These are phyloP conservation scores for Marchantia paleacea DNA, from an alignment of 225 moss, liverwort and hornwort genomes.

Conservation along the genomic window DNA sequence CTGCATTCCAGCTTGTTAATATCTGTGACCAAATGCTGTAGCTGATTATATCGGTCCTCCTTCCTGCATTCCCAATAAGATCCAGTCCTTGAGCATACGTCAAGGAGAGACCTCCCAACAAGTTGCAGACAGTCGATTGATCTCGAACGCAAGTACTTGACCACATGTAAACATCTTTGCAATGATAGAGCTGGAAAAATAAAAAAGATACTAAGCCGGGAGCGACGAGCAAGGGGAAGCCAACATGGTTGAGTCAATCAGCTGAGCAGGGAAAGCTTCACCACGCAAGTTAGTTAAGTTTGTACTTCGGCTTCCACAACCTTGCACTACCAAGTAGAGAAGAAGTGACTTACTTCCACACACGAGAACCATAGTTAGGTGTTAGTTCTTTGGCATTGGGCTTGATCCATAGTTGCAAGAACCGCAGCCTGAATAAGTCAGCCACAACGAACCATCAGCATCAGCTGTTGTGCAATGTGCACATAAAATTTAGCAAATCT, in stretches of 20 bases:
- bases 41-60: conserved; percentile 65
- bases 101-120: background rate
- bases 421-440: conserved; percentile 56
- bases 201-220: no score
- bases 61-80: conserved; percentile 41
- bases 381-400: conserved; percentile 57
- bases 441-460: conserved; percentile 3
- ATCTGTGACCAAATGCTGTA: conserved; percentile 75
- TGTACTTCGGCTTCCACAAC: no score
- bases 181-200: no score
- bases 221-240: no score
- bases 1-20: conserved; percentile 51
- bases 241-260: background rate
- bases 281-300: background rate
- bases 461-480: no score
- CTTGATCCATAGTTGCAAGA: conserved; percentile 91
- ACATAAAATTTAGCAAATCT: background rate
- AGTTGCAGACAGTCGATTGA: no score
- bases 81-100: background rate
- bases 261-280: background rate
- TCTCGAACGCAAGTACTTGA: no score
- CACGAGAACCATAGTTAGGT: conserved; percentile 89
- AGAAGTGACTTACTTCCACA: conserved; percentile 54
- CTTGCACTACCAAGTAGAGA: no score
- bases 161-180: no score